Base-by-base conservation (phyloP, 2,329 filamentous ascomycete species). In the Teratosphaeria pseudoeucalypti region DNA sequence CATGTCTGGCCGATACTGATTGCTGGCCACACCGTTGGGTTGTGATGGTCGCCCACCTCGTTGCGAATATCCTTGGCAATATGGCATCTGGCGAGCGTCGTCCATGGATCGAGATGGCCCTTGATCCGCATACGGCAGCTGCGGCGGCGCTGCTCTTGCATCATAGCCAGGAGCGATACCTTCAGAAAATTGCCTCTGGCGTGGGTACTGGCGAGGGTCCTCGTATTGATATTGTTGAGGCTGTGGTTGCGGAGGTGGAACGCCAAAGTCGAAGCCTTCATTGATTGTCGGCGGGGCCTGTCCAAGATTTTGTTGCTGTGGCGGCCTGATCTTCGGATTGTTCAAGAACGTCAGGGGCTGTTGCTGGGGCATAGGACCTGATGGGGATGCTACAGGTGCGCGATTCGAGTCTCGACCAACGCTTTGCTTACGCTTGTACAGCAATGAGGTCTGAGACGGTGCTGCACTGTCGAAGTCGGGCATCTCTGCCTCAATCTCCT, bases 401-500 rank as follows among this genome's bases (percentile, higher is more conserved):
- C 53, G 39, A 34, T 34, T 54, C 9, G 52, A 11, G 14, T 61
- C 23, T 54, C 52, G 47, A 39, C 53, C 65, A 6, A 71, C 64
- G 32, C 66, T 66, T 60, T 68, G 66, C 32, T 61, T 61, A 2
- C 68, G 65, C 61, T 69, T 71, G 55, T 73, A 68, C 5, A 67
- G 56, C 29, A 61, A 59, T 10, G 66, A 69, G 10, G 67, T 69
- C 59, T 67, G 65, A 14, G 62, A 59, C 5, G 69, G 67, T 14
- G 70, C 68, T 26, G 69, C 68, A 55, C 79, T 80, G 67, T 85
- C 82, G 64, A 86, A 86, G 64, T 86, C 81, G 2, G 84, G 84
- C 82, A 86, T 85, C 55, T 85, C 82, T 19, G 78, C 77, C 55
- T 83, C 80, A 56, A 76, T 74, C 55, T 75, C 73, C 56, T 74